Conservation (phyloP, 768 basidiomycete genomes). For the Imleria badia region DNA sequence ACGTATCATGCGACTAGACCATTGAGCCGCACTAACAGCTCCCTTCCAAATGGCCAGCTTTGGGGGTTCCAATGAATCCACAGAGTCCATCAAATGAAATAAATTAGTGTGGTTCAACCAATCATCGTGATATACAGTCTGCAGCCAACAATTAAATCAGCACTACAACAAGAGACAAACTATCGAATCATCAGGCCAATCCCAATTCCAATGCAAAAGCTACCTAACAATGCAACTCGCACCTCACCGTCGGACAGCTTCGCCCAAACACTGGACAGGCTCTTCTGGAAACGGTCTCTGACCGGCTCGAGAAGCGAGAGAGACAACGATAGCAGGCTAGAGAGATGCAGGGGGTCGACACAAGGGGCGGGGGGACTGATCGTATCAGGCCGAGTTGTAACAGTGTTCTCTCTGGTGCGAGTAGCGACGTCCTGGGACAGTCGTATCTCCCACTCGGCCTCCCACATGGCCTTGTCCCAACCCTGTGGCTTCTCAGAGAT, state of each 20-base stretch:
- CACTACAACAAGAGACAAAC: background rate
- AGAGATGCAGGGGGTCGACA: conserved; percentile 67
- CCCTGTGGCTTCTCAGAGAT: conserved; percentile 24
- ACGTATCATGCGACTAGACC: conserved; percentile 39
- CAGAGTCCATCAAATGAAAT: background rate
- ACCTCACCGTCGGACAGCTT: conserved; percentile 29
- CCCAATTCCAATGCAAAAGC: conserved; percentile 46
- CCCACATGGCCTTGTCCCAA: conserved; percentile 69
- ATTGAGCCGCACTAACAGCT: conserved; percentile 22
- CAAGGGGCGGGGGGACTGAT: conserved; percentile 24
- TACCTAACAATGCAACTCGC: conserved; percentile 38
- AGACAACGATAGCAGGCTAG: conserved; percentile 60
- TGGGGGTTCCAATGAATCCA: background rate
- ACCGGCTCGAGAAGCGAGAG: conserved; percentile 57
- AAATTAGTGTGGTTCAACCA: background rate
- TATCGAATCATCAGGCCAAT: conserved; percentile 39
- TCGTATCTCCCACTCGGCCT: conserved; percentile 58
- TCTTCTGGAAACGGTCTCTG: conserved; percentile 27
- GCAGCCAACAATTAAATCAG: background rate
- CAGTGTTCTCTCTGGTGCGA: conserved; percentile 42
- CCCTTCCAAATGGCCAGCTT: background rate
- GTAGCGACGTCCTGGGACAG: conserved; percentile 63
- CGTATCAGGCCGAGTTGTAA: conserved; percentile 18
- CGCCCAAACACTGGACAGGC: conserved; percentile 21
- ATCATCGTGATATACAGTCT: background rate